A percentile compares a stretch with the other conserved stretches of the same genome.
Evolutionary conservation across 2,329 filamentous ascomycete species (phyloP).

Genomic region (Verticillium dahliae): DNA sequence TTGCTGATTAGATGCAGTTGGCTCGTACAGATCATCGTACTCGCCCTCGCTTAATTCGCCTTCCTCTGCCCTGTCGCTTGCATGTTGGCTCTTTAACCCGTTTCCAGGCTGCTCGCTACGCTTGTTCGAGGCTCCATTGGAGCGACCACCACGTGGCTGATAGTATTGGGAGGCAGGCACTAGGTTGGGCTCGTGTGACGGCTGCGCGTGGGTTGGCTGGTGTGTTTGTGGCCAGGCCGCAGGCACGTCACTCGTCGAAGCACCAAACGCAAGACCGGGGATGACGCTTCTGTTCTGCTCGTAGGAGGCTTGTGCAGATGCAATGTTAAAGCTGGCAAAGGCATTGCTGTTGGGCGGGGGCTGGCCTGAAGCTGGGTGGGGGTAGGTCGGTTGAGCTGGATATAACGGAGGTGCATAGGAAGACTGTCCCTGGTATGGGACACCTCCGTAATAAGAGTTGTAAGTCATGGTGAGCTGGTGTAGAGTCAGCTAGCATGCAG

Average conservation of each 20-base stretch:
- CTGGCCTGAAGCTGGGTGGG: not conserved
- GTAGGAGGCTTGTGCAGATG: slow-evolving; percentile 4
- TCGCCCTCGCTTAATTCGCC: slow-evolving; percentile 71
- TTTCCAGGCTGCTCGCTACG: not conserved
- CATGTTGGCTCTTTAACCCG: not conserved
- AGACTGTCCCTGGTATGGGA: slow-evolving; percentile 19
- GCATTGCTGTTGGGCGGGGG: slow-evolving; percentile 2
- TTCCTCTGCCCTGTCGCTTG: slow-evolving; percentile 47
- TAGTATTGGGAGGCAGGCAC: slow-evolving; percentile 12
- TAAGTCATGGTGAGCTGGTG: slow-evolving; percentile 26
- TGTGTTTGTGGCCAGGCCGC: slow-evolving; percentile 4
- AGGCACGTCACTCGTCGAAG: not conserved
- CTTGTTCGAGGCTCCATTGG: slow-evolving; percentile 11
- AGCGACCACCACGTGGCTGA: slow-evolving; percentile 1
- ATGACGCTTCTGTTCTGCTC: slow-evolving; percentile 15
- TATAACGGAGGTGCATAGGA: slow-evolving; percentile 7
- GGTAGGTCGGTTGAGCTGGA: slow-evolving; percentile 4
- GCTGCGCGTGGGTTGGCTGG: slow-evolving; percentile 4
- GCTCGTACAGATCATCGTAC: slow-evolving; percentile 50
- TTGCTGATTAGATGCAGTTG: slow-evolving; percentile 14
- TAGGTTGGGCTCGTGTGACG: slow-evolving; percentile 9
- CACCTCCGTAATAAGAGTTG: slow-evolving; percentile 20
- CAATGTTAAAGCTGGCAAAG: not conserved
- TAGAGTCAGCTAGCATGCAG: not conserved
- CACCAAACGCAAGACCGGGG: slow-evolving; percentile 16